phyloP scores from a whole-genome alignment of 164 flowering plant genomes.

The Kingdonia uniflora region DNA sequence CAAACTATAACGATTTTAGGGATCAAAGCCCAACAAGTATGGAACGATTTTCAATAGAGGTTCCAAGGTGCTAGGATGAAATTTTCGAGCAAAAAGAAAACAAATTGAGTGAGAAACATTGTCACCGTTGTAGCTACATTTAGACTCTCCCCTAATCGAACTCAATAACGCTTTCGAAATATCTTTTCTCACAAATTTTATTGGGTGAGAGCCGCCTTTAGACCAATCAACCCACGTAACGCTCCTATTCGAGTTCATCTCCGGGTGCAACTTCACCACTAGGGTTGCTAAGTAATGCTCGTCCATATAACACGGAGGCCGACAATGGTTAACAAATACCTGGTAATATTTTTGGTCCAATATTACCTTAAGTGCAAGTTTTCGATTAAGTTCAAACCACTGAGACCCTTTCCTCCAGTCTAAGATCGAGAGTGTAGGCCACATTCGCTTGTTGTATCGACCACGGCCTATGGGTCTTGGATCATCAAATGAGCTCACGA shows the following conservation, averaged over 20 bases:
- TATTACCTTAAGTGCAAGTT: conserved; percentile 29
- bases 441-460: conserved; percentile 36
- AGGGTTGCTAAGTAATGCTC: conserved; percentile 57
- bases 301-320: conserved; percentile 39
- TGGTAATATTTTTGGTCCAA: conserved; percentile 29
- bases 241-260: conserved; percentile 31
- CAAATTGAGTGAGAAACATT: no score
- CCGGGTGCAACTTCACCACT: conserved; percentile 16
- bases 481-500: conserved; percentile 24
- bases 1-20: no score
- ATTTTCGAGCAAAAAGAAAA: no score
- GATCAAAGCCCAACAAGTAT: no score
- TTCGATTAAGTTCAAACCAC: conserved; percentile 41
- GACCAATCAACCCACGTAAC: conserved; percentile 67
- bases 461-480: conserved; percentile 41
- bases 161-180: conserved; percentile 25
- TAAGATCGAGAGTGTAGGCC: conserved; percentile 20
- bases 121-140: conserved; percentile 30
- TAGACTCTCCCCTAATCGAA: conserved; percentile 15
- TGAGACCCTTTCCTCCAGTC: conserved; percentile 67
- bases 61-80: no score
- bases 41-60: no score
- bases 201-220: conserved; percentile 41
- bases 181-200: conserved; percentile 16
- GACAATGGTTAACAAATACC: conserved; percentile 24